A percentile compares a stretch with the other conserved stretches of the same genome.
Conservation (phyloP, 768 basidiomycete species). For the Rhizopogon vinicolor region DNA sequence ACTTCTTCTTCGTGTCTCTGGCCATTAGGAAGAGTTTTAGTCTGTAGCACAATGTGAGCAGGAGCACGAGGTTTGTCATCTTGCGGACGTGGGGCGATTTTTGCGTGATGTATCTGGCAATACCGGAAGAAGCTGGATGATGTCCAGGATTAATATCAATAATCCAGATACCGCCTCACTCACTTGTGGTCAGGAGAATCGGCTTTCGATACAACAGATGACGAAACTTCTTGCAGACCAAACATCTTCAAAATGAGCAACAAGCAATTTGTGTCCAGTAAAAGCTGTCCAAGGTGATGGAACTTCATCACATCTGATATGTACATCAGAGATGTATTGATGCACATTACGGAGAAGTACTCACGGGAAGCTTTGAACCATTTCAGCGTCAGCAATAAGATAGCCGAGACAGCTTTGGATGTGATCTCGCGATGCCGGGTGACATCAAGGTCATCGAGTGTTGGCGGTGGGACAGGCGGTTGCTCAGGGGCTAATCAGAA, state of each 20-base stretch:
- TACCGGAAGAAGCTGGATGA: constrained; percentile 88
- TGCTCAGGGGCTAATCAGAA: constrained; percentile 51
- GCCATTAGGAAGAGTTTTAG: constrained; percentile 63
- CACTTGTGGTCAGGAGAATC: constrained; percentile 87
- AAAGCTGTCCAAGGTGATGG: constrained; percentile 92
- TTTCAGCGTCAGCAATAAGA: constrained; percentile 83
- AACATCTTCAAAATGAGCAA: constrained; percentile 96
- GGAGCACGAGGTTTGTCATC: constrained; percentile 62
- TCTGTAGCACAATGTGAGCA: constrained; percentile 54
- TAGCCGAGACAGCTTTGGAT: constrained; percentile 95
- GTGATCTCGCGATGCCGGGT: constrained; percentile 96
- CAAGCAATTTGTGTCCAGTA: constrained; percentile 93
- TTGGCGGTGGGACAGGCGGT: constrained; percentile 60
- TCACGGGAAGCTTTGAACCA: constrained; percentile 99
- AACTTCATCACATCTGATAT: constrained; percentile 94
- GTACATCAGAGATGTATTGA: neutral
- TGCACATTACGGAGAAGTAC: constrained; percentile 25
- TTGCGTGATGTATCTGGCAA: constrained; percentile 77
- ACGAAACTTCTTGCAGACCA: constrained; percentile 88
- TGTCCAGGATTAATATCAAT: neutral
- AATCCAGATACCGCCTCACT: constrained; percentile 13
- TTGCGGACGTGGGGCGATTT: constrained; percentile 52
- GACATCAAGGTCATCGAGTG: constrained; percentile 89
- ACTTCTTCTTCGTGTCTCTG: constrained; percentile 81
- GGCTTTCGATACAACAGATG: constrained; percentile 80